A percentile compares a stretch with the other conserved stretches of the same genome.
These are phyloP conservation scores for Blastobotrys malaysiensis DNA, from an alignment of 1,139 yeast genomes.

Conservation along the genomic window DNA sequence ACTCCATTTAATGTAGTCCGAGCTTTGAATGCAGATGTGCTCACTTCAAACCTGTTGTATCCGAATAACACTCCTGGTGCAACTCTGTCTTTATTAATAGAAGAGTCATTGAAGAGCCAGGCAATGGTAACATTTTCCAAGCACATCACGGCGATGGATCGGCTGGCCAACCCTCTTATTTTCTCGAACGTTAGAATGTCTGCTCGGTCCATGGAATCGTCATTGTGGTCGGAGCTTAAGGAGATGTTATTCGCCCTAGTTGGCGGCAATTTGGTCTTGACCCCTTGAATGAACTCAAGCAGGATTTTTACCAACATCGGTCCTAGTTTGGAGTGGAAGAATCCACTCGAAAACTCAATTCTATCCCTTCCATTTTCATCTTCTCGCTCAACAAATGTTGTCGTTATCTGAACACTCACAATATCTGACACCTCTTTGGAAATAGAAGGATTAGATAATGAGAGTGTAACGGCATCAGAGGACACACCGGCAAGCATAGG, in stretches of 20 bases:
- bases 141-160: slow-evolving; percentile 48
- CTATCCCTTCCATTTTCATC: slow-evolving; percentile 4
- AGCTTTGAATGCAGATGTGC: slow-evolving; percentile 19
- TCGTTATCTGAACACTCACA: slow-evolving; percentile 7
- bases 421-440: neutral
- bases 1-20: slow-evolving; percentile 36
- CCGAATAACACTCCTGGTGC: slow-evolving; percentile 63
- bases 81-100: slow-evolving; percentile 14
- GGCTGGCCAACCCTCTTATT: slow-evolving; percentile 17
- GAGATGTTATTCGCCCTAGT: neutral
- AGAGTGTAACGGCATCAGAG: slow-evolving; percentile 2
- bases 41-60: slow-evolving; percentile 43
- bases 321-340: slow-evolving; percentile 6
- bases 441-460: slow-evolving; percentile 6
- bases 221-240: too few relatives aligned
- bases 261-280: neutral
- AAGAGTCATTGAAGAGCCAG: slow-evolving; percentile 56
- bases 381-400: slow-evolving; percentile 8
- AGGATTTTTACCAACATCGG: neutral
- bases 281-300: neutral
- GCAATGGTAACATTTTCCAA: slow-evolving; percentile 69
- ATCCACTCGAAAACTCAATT: slow-evolving; percentile 9
- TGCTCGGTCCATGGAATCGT: slow-evolving; percentile 4
- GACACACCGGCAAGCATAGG: slow-evolving; percentile 7
- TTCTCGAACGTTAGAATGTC: slow-evolving; percentile 6